phyloP scores from a whole-genome alignment of 2,329 filamentous ascomycete species.

The Emericellopsis cladophorae region DNA sequence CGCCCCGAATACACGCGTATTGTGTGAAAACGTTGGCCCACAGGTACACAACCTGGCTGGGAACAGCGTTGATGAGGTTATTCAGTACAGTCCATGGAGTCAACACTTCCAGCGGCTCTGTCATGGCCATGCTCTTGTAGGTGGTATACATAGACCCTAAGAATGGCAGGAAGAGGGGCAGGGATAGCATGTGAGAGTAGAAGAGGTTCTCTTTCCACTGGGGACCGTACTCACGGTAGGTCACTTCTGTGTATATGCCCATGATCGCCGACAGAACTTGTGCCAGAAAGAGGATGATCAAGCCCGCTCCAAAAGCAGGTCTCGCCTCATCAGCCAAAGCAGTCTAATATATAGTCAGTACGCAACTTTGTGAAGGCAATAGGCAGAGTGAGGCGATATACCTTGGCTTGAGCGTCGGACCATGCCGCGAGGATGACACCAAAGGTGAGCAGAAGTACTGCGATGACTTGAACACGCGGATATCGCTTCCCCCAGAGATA shows the following conservation, averaged over 20 bases:
- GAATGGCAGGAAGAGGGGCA: constrained; percentile 67
- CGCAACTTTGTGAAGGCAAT: neutral
- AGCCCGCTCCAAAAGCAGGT: constrained; percentile 43
- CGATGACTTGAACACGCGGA: constrained; percentile 64
- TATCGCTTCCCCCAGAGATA: constrained; percentile 79
- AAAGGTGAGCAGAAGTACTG: constrained; percentile 70
- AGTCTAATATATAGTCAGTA: constrained; percentile 2
- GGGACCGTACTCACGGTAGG: constrained; percentile 73
- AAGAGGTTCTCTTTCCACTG: constrained; percentile 96
- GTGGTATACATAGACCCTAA: constrained; percentile 51
- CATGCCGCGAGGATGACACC: constrained; percentile 83
- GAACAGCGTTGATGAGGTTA: constrained; percentile 21
- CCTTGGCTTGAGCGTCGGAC: constrained; percentile 80
- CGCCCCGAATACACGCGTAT: constrained; percentile 87
- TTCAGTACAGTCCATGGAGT: neutral
- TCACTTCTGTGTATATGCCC: constrained; percentile 87
- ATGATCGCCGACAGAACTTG: constrained; percentile 87
- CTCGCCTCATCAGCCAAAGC: constrained; percentile 4
- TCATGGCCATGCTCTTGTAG: constrained; percentile 49
- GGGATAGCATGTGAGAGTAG: constrained; percentile 69
- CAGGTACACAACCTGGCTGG: constrained; percentile 61
- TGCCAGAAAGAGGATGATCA: constrained; percentile 72
- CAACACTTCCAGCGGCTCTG: constrained; percentile 29
- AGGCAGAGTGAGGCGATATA: constrained; percentile 17
- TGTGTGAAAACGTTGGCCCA: constrained; percentile 76